Evolutionary conservation across 441 rosid genomes (phyloP), one percentile per base, ranked within the genome.

Genomic region (Melastoma candidum): DNA sequence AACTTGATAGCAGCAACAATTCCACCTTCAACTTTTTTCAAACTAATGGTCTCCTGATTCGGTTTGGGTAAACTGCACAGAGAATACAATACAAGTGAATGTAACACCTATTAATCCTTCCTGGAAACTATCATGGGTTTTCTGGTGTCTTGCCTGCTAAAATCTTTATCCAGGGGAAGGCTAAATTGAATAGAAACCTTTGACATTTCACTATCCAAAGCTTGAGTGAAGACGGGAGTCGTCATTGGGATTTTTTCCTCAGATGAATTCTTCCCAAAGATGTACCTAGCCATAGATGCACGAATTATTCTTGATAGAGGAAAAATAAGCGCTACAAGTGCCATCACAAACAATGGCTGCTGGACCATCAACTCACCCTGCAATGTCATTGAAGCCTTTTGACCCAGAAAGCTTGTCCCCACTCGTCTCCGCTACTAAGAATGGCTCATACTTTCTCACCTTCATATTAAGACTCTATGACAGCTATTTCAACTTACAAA

Each of bases 161-260:
- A 60, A 63, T 84, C 86, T 73, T 80, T 90, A 26, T 77, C 84
- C 27, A 54, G 44, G 43, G 93, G 90, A 71, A 90, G 82, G 63
- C 84, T 85, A 54, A 87, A 72, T 71, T 90, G 90, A 60, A 90
- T 77, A 41, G 81, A 85, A 14, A 85, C 81, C 26, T 64, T 27
- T 10, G 84, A 81, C 48, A 59, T 47, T 44, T 79, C 63, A 46
- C 72, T 47, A 72, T 87, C 81, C 43, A 63, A 74, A 61, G 93
- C 80, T 64, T 80, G 80, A 44, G 96, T 85, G 62, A 87, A 83
- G 60, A 90, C 90, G 29, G 85, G 97, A 14, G 90, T 80, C 12
- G 93, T 87, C 96, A 87, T 81, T 25, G 79, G 74, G 72, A 84
- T 81, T 68, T 85, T 87, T 75, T 90, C 90, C n/a, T 7, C 44